These are phyloP conservation scores for Tilletia indica DNA, from an alignment of 1,284 basidiomycete genomes.

Conservation along the genomic window DNA sequence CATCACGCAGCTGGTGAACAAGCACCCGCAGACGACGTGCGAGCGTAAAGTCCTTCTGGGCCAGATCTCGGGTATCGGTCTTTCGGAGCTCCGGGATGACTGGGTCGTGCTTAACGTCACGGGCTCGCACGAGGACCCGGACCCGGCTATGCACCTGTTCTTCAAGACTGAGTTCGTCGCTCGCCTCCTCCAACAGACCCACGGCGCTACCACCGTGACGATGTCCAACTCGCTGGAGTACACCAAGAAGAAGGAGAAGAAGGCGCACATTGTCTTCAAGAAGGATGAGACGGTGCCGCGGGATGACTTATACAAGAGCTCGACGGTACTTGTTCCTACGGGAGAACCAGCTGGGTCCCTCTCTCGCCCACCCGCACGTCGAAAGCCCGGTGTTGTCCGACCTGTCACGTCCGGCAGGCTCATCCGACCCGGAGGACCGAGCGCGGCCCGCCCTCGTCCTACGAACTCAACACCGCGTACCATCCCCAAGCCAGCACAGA, in stretches of 20 bases:
- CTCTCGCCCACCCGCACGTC: constrained; percentile 79
- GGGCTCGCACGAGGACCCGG: constrained; percentile 79
- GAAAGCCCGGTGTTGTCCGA: constrained; percentile 77
- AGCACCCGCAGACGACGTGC: constrained; percentile 65
- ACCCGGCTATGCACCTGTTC: constrained; percentile 82
- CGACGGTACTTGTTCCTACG: constrained; percentile 79
- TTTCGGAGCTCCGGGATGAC: constrained; percentile 89
- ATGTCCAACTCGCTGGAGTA: constrained; percentile 61
- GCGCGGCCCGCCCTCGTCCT: constrained; percentile 46
- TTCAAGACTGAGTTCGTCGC: constrained; percentile 96
- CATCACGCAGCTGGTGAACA: constrained; percentile 62
- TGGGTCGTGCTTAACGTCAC: constrained; percentile 71
- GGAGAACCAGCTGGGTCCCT: constrained; percentile 79
- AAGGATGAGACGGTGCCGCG: constrained; percentile 83
- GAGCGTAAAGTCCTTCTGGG: constrained; percentile 88
- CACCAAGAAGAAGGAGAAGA: constrained; percentile 96
- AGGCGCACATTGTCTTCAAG: constrained; percentile 78
- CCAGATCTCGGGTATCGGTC: constrained; percentile 77
- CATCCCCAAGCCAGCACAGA: constrained; percentile 21
- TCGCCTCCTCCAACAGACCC: constrained; percentile 76
- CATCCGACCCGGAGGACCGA: constrained; percentile 71
- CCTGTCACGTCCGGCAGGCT: constrained; percentile 84
- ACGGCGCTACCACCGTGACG: constrained; percentile 70
- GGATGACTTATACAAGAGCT: constrained; percentile 90
- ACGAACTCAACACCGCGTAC: constrained; percentile 24